Evolutionary conservation across 139 green algal species (phyloP).

Genomic region (Auxenochlorella pyrenoidosa): DNA sequence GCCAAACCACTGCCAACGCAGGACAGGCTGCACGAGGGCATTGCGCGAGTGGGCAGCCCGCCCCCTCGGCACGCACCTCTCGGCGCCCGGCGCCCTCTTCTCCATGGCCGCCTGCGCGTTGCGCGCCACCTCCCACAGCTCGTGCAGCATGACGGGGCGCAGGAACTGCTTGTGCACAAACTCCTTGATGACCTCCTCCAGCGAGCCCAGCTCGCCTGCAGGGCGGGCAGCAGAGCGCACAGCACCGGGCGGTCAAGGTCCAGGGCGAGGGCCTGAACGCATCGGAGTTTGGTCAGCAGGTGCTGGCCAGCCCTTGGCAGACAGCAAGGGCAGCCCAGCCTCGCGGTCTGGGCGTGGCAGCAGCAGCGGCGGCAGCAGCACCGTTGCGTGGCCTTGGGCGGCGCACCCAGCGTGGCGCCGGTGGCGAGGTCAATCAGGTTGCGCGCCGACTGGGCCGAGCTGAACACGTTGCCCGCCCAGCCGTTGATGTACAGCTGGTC

Average conservation of each 20-base stretch:
- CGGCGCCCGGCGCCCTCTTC: background rate
- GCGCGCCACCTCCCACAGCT: conserved; percentile 31
- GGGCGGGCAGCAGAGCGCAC: too few relatives aligned
- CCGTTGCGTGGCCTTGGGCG: background rate
- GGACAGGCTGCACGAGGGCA: too few relatives aligned
- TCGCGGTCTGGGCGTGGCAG: background rate
- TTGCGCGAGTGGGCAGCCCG: too few relatives aligned
- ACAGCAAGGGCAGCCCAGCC: background rate
- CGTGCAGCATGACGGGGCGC: conserved; percentile 44
- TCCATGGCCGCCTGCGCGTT: background rate
- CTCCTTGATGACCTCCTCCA: conserved; percentile 74
- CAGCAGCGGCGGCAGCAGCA: background rate
- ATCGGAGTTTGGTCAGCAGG: too few relatives aligned
- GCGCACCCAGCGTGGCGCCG: conserved; percentile 66
- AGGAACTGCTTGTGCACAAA: conserved; percentile 55
- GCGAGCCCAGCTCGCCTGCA: conserved; percentile 74
- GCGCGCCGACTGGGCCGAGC: conserved; percentile 52
- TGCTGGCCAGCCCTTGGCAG: too few relatives aligned
- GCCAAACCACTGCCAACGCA: too few relatives aligned
- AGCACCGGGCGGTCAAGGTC: too few relatives aligned
- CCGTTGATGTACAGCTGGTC: conserved; percentile 71
- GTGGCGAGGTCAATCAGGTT: conserved; percentile 69
- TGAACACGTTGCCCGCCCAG: conserved; percentile 36
- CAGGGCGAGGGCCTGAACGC: too few relatives aligned
- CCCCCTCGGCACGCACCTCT: background rate